A percentile compares a stretch with the other conserved stretches of the same genome.
phyloP scores from a whole-genome alignment of 2,329 filamentous ascomycete species.

The Fusarium goolgardi region DNA sequence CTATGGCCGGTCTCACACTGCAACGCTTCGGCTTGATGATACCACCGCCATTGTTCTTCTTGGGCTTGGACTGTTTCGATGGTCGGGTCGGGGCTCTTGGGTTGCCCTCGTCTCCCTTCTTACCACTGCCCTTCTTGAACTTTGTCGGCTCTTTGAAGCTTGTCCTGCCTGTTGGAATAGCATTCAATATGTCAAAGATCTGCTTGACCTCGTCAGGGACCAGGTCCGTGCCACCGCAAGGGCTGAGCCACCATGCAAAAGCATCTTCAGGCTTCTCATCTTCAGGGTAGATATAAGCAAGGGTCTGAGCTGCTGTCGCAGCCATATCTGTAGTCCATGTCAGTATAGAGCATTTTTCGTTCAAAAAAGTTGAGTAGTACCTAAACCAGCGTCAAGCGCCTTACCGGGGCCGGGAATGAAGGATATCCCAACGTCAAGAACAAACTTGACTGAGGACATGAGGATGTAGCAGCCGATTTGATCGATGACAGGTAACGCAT shows the following conservation, averaged over 20 bases:
- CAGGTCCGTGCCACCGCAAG: not conserved
- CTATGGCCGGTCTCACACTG: not conserved
- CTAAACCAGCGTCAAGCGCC: not conserved
- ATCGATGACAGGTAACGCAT: not conserved
- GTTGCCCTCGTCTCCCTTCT: not conserved
- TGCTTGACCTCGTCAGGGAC: constrained; percentile 8
- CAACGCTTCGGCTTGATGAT: not conserved
- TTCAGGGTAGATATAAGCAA: not conserved
- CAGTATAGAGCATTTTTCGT: not conserved
- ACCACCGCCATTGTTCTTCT: not conserved
- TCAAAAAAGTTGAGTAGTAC: not conserved
- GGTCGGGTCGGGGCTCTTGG: not conserved
- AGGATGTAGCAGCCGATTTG: not conserved
- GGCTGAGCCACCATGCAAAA: constrained; percentile 1
- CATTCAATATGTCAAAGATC: not conserved
- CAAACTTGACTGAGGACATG: not conserved
- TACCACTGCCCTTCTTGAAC: not conserved
- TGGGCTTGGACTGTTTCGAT: not conserved
- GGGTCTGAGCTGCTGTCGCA: not conserved
- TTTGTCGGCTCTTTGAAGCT: not conserved
- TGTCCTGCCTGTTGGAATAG: not conserved
- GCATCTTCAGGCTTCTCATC: not conserved
- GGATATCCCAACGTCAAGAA: not conserved
- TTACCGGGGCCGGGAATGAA: not conserved
- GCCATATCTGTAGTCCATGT: not conserved